Percentiles rank a stretch among this genome's conserved stretches.
Conservation (phyloP, 1,139 yeast species). For the Saccharomycopsis hybrid region DNA sequence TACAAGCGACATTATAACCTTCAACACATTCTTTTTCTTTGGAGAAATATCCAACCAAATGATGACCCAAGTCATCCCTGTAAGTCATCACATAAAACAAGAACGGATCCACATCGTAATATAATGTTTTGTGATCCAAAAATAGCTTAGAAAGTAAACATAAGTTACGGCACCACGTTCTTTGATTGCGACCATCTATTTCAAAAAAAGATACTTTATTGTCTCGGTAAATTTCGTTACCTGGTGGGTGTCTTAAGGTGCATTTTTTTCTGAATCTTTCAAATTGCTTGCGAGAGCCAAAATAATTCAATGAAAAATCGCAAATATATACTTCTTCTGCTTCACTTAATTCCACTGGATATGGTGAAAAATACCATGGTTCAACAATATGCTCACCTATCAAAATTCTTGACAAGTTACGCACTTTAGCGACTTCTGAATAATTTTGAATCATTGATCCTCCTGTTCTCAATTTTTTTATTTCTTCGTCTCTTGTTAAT, state of each 20-base stretch:
- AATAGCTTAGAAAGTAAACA: constrained; percentile 87
- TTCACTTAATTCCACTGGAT: constrained; percentile 90
- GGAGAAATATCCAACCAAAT: constrained; percentile 89
- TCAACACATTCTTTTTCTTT: constrained; percentile 76
- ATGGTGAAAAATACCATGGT: constrained; percentile 98
- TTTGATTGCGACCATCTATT: constrained; percentile 83
- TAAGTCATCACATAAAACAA: constrained; percentile 81
- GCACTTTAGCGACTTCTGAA: constrained; percentile 84
- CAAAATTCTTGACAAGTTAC: constrained; percentile 70
- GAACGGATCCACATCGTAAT: constrained; percentile 94
- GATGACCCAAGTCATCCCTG: constrained; percentile 46
- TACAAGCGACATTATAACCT: constrained; percentile 82
- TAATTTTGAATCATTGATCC: constrained; percentile 95
- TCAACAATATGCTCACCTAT: constrained; percentile 91
- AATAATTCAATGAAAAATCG: constrained; percentile 83
- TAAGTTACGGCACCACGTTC: constrained; percentile 78
- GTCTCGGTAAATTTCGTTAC: constrained; percentile 80
- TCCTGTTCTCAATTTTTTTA: constrained; percentile 81
- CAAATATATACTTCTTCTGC: constrained; percentile 85
- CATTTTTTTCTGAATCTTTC: constrained; percentile 85
- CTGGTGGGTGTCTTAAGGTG: constrained; percentile 74
- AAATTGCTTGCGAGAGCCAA: constrained; percentile 84
- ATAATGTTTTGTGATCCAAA: constrained; percentile 82
- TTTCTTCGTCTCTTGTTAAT: constrained; percentile 81
- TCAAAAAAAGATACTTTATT: constrained; percentile 71